phyloP scores from a whole-genome alignment of 2,329 filamentous ascomycete species.

The Colletotrichum lindemuthianum region DNA sequence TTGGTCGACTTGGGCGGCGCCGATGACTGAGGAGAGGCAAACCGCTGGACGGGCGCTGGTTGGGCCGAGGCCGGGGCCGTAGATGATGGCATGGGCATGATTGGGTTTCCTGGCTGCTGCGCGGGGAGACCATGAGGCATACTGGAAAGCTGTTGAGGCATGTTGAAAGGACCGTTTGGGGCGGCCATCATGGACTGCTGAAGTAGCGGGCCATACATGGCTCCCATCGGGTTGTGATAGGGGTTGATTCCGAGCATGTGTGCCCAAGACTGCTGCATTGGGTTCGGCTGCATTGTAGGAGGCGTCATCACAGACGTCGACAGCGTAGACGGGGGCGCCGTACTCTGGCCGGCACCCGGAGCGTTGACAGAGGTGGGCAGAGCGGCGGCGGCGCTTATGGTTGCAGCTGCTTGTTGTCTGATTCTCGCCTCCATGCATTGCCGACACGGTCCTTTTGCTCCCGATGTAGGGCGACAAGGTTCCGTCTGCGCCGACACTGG shows the following conservation, averaged over 20 bases:
- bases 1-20: too few species aligned
- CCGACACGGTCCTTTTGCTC: conserved; percentile 29
- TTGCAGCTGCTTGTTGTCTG: conserved; percentile 32
- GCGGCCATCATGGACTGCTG: conserved; percentile 25
- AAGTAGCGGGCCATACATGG: conserved; percentile 27
- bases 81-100: conserved; percentile 9
- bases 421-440: conserved; percentile 33
- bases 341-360: background rate
- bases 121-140: background rate
- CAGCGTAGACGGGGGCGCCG: background rate
- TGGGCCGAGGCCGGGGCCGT: conserved; percentile 6
- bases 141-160: conserved; percentile 17
- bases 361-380: background rate
- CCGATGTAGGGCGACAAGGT: conserved; percentile 13
- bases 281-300: too few species aligned
- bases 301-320: too few species aligned
- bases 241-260: conserved; percentile 28
- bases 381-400: conserved; percentile 1
- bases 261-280: conserved; percentile 26
- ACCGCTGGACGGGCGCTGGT: conserved; percentile 1
- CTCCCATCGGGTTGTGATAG: conserved; percentile 26
- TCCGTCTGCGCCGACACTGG: background rate
- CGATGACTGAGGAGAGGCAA: too few species aligned
- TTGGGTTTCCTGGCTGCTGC: conserved; percentile 4
- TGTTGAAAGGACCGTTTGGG: conserved; percentile 13